Base-by-base conservation (phyloP, 257 asterid species). In the Perilla frutescens region DNA sequence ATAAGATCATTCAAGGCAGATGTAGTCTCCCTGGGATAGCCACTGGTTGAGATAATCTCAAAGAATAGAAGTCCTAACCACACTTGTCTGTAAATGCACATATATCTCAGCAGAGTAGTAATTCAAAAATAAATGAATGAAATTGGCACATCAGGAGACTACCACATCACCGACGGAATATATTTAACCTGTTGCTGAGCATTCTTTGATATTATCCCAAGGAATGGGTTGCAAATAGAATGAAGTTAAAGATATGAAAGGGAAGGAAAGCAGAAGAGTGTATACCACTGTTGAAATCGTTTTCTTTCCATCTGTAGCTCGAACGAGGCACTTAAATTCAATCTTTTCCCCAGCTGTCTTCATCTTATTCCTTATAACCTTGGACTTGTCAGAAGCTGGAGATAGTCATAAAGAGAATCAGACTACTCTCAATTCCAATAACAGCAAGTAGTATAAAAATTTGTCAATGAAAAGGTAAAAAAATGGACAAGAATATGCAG, bases 241-340 rank as follows among this genome's bases (percentile, higher is more conserved):
- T 43, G 31, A 32, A 62, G 34, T 26, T 36, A 72, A 20, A 63
- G 26, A 32, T 6, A 71, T 0, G 65, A 40, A 70, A 14, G 36
- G 13, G 45, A 4, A 7, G 1, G 74, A 47, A 7, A 59, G 20
- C 45, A 37, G 75, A 66, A 78, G 20, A 47, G 47, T 44, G 44
- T 15, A 12, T 87, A 87, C 97, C 91, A 86, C 44, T 34, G 97
- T 88, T 44, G 97, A 81, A 71, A 91, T 87, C 26, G 84, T 87
- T 87, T 88, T 87, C 81, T 88, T 90, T 67, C 97, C 97, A 58
- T 87, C 96, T 3, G 96, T 90, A 76, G 97, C 97, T 80, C 97
- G 90, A 77, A 90, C 68, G 34, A 90, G 96, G 85, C 96, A 88
- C 79, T 77, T 88, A 76, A 58, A 85, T 82, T 90, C 96, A 51